Conservation (phyloP, 257 asterid genomes). For the Fraxinus anomala region DNA sequence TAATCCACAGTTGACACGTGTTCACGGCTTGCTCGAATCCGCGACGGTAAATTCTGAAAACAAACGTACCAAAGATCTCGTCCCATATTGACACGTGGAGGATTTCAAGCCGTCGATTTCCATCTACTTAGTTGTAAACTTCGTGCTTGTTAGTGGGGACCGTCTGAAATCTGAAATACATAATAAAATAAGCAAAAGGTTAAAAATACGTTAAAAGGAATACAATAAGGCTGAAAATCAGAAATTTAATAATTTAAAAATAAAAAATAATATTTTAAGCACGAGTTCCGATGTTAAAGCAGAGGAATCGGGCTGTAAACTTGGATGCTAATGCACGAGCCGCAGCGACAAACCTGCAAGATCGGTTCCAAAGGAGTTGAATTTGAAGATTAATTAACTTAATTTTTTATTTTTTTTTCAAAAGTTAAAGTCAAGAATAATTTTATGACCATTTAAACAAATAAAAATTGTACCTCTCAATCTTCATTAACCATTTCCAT, state of each 20-base stretch:
- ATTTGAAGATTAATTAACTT: constrained; percentile 7
- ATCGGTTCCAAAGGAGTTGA: constrained; percentile 43
- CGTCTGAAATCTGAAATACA: constrained; percentile 17
- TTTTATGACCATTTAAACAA: not conserved
- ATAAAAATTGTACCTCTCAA: too few species aligned
- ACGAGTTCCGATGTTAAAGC: constrained; percentile 39
- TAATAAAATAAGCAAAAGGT: constrained; percentile 17
- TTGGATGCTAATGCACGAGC: constrained; percentile 58
- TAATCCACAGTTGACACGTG: constrained; percentile 7
- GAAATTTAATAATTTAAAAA: not conserved
- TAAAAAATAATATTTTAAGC: constrained; percentile 15
- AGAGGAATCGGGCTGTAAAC: constrained; percentile 42
- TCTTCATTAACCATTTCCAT: too few species aligned
- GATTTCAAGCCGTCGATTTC: constrained; percentile 23
- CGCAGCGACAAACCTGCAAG: constrained; percentile 59
- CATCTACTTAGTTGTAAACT: constrained; percentile 35
- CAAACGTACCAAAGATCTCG: not conserved
- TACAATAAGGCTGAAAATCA: constrained; percentile 19
- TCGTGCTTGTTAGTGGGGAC: constrained; percentile 41
- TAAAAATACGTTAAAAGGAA: constrained; percentile 1
- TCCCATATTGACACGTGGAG: constrained; percentile 1
- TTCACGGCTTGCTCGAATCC: not conserved
- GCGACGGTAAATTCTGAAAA: constrained; percentile 13
- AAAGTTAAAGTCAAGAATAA: not conserved
- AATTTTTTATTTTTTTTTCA: too few species aligned